Base-by-base conservation (phyloP, 2,329 filamentous ascomycete genomes). In the Ophiocordyceps unilateralis region DNA sequence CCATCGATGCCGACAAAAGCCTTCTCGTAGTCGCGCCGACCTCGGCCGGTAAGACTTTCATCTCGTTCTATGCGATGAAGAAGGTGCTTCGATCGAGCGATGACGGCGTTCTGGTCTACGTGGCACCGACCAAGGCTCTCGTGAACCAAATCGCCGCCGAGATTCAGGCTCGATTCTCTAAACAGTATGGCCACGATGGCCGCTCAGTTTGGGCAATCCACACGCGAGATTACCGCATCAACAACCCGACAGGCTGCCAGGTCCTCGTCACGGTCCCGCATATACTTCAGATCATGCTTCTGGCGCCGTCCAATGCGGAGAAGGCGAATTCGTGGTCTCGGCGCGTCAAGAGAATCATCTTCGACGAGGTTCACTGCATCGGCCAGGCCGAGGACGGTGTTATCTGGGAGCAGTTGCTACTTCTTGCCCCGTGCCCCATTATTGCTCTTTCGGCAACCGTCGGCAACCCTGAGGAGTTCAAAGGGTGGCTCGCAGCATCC, bases 71-170 rank as follows among this genome's bases (percentile, higher is more conserved):
- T 51, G 83, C 83, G 1, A 89, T 88, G 79, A 80, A 82, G 52
- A 78, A 83, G 53, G 65, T 87, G 1, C 63, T 89, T 10, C 68
- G 81, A 53, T 69, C 70, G 4, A 75, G 74, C 47, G 73, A 88
- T 46, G 74, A 85, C 41, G 77, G 74, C 3, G 70, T 88, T 3
- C 60, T 89, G 7, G 78, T 88, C 0, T 89, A 88, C 49, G 79
- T 89, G 6, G 83, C 82, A 0, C 83, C 83, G 0, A 88, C 83
- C 0, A 89, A 89, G 54, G 82, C 84, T 4, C 65, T 89, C 11
- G 82, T 88, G 45, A 88, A 88, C 54, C 83, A 89, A 56, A 87
- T 89, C 49, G 83, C 81, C 1, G 83, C 83, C 1, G 83, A 88
- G 58, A 68, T 88, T 15, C 76, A 85, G 55, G 82, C 76, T 5